Evolutionary conservation across 495 filamentous ascomycete genomes (phyloP), one percentile per base, ranked within the genome.

Genomic region (Penicillium silybi): DNA sequence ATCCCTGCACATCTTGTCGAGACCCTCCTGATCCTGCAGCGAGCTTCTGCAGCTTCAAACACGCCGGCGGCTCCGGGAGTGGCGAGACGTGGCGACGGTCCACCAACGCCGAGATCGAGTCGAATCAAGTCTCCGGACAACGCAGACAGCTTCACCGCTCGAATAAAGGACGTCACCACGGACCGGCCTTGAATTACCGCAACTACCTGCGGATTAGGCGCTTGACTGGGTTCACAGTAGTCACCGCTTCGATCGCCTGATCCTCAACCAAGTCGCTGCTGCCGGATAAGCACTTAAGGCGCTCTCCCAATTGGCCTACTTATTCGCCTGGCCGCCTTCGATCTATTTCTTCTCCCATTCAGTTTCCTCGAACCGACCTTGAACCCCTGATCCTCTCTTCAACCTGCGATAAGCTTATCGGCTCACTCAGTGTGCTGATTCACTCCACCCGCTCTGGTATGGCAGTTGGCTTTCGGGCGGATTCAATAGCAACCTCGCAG

Each of bases 391-490:
- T 23, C 1, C 18, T 27, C 16, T 16, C 38, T 18, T 23, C 38
- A n/a, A 49, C 38, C 32, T 1, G 37, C 26, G 25, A 32, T 22
- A 18, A 32, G 4, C 23, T 16, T 49, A 40, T 48, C 35, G 25
- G 46, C 25, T 27, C 39, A 49, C n/a, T 38, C 16, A 17, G 46
- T 48, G n/a, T 17, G 17, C 46, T 13, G 22, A 48, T 17, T 18
- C 37, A 13, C 17, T 15, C 26, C 6, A 48, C 44, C 44, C 37
- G 19, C 41, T 15, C 23, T 46, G 55, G 48, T 50, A 68, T 71
- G 63, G 62, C 66, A 58, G 59, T 71, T 38, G 62, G 59, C 19
- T 54, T 63, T 44, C 50, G 41, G 32, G 25, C 59, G 18, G 44
- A 60, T 42, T 22, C 1, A 6, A 32, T 17, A 40, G 20, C 7